A percentile compares a stretch with the other conserved stretches of the same genome.
phyloP scores from a whole-genome alignment of 2,329 filamentous ascomycete genomes.

The Aureobasidium namibiae region DNA sequence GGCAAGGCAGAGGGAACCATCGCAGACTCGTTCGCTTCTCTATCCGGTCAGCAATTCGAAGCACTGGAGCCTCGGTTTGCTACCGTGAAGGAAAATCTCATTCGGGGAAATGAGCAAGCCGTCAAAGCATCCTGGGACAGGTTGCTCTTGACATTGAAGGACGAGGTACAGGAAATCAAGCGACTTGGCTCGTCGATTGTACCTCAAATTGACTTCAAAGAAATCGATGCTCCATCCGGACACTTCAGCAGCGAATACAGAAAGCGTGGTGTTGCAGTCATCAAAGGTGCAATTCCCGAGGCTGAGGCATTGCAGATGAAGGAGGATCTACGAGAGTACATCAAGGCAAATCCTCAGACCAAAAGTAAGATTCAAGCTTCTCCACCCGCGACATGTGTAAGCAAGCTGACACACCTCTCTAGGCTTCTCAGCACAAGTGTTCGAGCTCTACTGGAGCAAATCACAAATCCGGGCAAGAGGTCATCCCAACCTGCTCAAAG shows the following conservation, averaged over 20 bases:
- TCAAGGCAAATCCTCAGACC: slow-evolving; percentile 38
- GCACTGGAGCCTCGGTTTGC: slow-evolving; percentile 39
- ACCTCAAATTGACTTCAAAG: slow-evolving; percentile 40
- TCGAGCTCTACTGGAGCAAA: slow-evolving; percentile 43
- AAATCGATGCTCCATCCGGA: slow-evolving; percentile 39
- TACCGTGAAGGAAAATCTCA: slow-evolving; percentile 36
- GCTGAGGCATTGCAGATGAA: slow-evolving; percentile 38
- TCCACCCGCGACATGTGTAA: background rate
- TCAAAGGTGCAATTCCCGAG: slow-evolving; percentile 37
- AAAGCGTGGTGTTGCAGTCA: slow-evolving; percentile 46
- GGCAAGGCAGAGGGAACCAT: slow-evolving; percentile 43
- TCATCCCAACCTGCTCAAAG: slow-evolving; percentile 38
- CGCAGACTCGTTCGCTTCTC: slow-evolving; percentile 42
- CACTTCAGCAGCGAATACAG: slow-evolving; percentile 50
- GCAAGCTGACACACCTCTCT: background rate
- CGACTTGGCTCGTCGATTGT: slow-evolving; percentile 35
- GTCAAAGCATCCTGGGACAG: slow-evolving; percentile 40
- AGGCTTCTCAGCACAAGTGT: slow-evolving; percentile 31
- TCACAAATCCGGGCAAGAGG: slow-evolving; percentile 39
- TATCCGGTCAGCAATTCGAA: slow-evolving; percentile 38
- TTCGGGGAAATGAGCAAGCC: slow-evolving; percentile 40
- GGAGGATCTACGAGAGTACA: slow-evolving; percentile 36
- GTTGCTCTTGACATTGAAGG: slow-evolving; percentile 33
- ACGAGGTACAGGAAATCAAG: slow-evolving; percentile 38
- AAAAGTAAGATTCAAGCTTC: slow-evolving; percentile 21